phyloP scores from a whole-genome alignment of 305 asterid species.

The Fraxinus dipetala region DNA sequence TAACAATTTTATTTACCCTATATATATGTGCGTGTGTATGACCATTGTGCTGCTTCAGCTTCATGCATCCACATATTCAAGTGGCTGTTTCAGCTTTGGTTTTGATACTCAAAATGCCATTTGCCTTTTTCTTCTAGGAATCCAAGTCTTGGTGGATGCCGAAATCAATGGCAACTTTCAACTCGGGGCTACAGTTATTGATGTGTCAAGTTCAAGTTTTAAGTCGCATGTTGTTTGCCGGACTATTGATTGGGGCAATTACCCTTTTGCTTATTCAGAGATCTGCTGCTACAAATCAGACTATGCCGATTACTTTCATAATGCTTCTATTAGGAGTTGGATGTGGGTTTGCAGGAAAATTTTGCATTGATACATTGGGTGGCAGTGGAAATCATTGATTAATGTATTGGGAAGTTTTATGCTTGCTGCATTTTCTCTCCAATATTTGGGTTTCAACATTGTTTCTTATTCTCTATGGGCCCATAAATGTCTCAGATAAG shows the following conservation, averaged over 20 bases:
- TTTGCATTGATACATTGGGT: constrained; percentile 77
- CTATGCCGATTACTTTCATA: constrained; percentile 80
- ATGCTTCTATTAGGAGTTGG: constrained; percentile 55
- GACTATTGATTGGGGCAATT: constrained; percentile 48
- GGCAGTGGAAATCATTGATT: constrained; percentile 75
- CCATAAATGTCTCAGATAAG: constrained; percentile 43
- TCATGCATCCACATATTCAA: background rate
- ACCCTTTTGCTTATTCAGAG: constrained; percentile 61
- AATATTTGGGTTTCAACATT: constrained; percentile 48
- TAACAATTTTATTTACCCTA: background rate
- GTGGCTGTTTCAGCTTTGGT: background rate
- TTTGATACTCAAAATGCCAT: background rate
- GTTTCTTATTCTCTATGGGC: constrained; percentile 57
- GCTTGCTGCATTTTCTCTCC: constrained; percentile 61
- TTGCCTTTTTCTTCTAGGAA: constrained; percentile 39
- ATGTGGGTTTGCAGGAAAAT: constrained; percentile 70
- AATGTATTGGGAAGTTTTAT: constrained; percentile 58
- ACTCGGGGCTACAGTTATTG: constrained; percentile 57
- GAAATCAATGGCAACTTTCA: constrained; percentile 50
- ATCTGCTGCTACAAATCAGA: constrained; percentile 54
- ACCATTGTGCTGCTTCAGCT: background rate
- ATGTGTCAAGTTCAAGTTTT: constrained; percentile 65
- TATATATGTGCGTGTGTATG: background rate
- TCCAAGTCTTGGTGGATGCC: constrained; percentile 88
- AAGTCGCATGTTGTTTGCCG: constrained; percentile 68